Evolutionary conservation across 164 flowering plant genomes (phyloP), one percentile per base, ranked within the genome.

Genomic region (Kingdonia uniflora): DNA sequence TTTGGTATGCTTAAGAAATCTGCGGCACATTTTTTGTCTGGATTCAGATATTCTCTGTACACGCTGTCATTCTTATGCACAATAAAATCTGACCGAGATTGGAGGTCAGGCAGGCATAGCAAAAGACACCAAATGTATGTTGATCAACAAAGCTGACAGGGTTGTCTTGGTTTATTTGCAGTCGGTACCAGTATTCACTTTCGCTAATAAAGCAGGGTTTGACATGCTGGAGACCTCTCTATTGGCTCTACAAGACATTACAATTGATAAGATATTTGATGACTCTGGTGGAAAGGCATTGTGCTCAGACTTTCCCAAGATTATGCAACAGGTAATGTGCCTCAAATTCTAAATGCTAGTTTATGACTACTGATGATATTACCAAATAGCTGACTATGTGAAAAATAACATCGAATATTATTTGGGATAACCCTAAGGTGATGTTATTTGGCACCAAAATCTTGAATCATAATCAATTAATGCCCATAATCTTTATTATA

Each of bases 191-290:
- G 85, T 83, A 40, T 82, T 91, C 69, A 75, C 78, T 35, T 91
- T 91, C 40, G 96, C 96, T 8, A 91, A 91, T 70, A 90, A 91
- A 55, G 98, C 92, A 0, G 98, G 98, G 19, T 76, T 91, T 11
- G 92, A 91, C 68, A 91, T 91, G 98, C 70, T 91, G 61, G 96
- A 91, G 66, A 91, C 98, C 14, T 85, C 95, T 0, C 68, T 91
- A 37, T 82, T 82, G 44, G 84, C 95, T 23, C 68, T 91, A 19
- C 96, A 91, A 61, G 98, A 91, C 57, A 76, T 91, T 42, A 72
- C 90, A 0, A 55, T 91, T 63, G 98, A 85, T 35, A 85, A 84
- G 70, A 83, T 91, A 35, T 83, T 91, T 15, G 90, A 85, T 42
- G 98, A 85, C 43, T 57, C 81, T 16, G 96, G 92, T 1, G 74